These are phyloP conservation scores for Eleusine coracana DNA, from an alignment of 176 grass and related monocot species.

Conservation along the genomic window DNA sequence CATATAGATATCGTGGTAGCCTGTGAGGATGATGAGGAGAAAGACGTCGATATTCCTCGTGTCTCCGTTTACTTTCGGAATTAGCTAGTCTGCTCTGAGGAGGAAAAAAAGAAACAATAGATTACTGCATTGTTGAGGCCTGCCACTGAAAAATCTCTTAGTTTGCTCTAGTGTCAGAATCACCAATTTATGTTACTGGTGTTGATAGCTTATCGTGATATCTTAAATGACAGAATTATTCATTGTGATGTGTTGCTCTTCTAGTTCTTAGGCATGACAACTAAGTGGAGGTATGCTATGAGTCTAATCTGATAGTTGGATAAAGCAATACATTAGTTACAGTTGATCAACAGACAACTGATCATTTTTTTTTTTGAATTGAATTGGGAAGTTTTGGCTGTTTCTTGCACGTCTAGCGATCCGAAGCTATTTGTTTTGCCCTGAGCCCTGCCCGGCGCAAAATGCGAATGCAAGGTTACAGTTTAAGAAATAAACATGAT, in stretches of 20 bases:
- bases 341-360: neutral
- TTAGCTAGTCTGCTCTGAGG: neutral
- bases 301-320: neutral
- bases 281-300: too few species aligned
- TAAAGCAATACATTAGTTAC: neutral
- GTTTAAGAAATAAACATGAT: too few species aligned
- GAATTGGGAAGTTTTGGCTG: too few species aligned
- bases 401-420: too few species aligned
- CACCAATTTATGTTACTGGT: neutral
- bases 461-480: too few species aligned
- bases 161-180: neutral
- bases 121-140: neutral
- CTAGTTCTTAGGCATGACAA: neutral
- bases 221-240: neutral
- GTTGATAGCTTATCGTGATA: neutral
- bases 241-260: neutral
- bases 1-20: constrained; percentile 69
- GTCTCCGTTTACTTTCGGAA: constrained; percentile 65
- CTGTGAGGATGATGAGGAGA: constrained; percentile 65
- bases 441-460: too few species aligned
- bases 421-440: too few species aligned
- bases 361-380: too few species aligned
- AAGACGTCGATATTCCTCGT: constrained; percentile 64
- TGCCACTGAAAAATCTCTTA: neutral
- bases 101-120: neutral